Percentiles rank a stretch among this genome's conserved stretches.
phyloP scores from a whole-genome alignment of 345 rosid genomes.

The Boechera stricta region DNA sequence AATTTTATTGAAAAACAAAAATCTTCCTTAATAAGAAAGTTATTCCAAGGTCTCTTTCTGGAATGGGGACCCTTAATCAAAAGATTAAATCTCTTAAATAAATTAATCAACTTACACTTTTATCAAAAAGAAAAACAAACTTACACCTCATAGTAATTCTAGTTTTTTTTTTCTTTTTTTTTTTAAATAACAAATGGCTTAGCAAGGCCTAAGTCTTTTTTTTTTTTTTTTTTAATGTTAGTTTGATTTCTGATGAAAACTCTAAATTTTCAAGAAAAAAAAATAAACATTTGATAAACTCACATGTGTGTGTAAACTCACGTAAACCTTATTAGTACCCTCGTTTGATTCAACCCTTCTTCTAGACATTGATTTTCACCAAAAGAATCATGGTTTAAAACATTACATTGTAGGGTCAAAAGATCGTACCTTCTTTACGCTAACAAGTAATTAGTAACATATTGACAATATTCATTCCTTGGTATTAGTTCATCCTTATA shows the following conservation, averaged over 20 bases:
- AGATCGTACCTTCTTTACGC: background rate
- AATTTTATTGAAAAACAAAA: background rate
- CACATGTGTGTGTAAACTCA: conserved; percentile 4
- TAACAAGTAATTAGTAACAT: background rate
- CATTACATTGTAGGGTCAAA: too few species aligned
- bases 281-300: background rate
- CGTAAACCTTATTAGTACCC: conserved; percentile 17
- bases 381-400: too few species aligned
- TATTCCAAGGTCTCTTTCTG: conserved; percentile 37
- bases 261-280: background rate
- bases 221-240: background rate
- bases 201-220: background rate
- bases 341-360: background rate
- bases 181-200: conserved; percentile 8
- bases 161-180: background rate
- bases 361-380: background rate
- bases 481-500: background rate
- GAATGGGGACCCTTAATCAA: conserved; percentile 33
- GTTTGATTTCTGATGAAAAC: background rate
- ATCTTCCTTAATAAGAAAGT: conserved; percentile 44
- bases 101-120: background rate
- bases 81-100: conserved; percentile 2
- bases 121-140: background rate
- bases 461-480: background rate
- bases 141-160: background rate